A percentile compares a stretch with the other conserved stretches of the same genome.
Conservation (phyloP, 441 rosid genomes). For the Omphalea diandra region DNA sequence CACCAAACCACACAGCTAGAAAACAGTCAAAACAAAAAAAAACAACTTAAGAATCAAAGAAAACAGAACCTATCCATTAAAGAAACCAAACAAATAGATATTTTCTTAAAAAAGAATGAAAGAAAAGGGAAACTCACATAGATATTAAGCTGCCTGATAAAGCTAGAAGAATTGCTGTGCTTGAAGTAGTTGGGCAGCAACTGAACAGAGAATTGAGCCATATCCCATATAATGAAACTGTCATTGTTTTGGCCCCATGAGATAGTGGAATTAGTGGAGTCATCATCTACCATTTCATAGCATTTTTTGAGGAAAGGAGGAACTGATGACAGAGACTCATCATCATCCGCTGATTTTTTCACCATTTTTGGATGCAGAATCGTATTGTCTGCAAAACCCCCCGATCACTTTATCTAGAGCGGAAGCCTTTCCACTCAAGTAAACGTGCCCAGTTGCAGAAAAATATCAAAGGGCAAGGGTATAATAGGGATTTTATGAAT, state of each 20-base stretch:
- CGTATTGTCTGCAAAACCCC: neutral
- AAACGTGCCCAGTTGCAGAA: neutral
- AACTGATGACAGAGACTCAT: conserved; percentile 37
- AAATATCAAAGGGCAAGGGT: conserved; percentile 5
- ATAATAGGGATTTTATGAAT: neutral
- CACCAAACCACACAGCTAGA: neutral
- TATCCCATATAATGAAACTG: conserved; percentile 63
- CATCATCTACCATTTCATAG: conserved; percentile 88
- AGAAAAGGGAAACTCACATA: conserved; percentile 47
- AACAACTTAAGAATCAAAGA: neutral
- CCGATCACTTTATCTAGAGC: too few species aligned
- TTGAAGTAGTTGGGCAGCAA: conserved; percentile 82
- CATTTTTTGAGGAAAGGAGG: conserved; percentile 87
- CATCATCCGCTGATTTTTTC: conserved; percentile 60
- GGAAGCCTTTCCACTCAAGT: conserved; percentile 5
- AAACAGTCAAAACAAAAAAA: too few species aligned
- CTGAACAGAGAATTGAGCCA: conserved; percentile 61
- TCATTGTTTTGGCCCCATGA: conserved; percentile 58
- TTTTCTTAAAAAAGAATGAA: neutral
- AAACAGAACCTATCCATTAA: neutral
- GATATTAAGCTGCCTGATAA: conserved; percentile 90
- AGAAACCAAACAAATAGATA: neutral
- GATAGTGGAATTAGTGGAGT: conserved; percentile 55
- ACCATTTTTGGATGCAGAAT: conserved; percentile 48
- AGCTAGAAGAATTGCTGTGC: conserved; percentile 84